Base-by-base conservation (phyloP, 2,329 filamentous ascomycete species). In the Colletotrichum coccodes region DNA sequence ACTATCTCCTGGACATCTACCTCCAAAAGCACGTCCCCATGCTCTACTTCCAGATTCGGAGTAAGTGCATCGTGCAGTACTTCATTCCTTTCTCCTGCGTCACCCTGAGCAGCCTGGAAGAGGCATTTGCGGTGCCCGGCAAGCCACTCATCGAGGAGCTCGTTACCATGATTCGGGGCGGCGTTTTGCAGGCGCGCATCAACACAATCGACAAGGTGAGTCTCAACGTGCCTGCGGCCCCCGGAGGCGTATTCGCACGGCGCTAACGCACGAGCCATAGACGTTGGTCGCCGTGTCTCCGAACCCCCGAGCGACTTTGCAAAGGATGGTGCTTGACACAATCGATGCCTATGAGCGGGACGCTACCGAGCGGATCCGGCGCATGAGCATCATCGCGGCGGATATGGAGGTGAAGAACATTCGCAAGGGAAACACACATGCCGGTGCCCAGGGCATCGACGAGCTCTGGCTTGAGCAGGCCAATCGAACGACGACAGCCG, bases 11-110 rank as follows among this genome's bases (percentile, higher is more conserved):
- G 6, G 96, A 99, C 76, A 84, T 97, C 23, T 92, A 97, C 78
- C 87, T 99, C 7, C 91, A 93, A 68, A 89, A 86, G 70, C 93
- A 97, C 72, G 84, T 98, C 21, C 76, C 86, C 42, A 81, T 83
- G 1, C 84, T 99, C 23, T 96, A 95, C 81, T 84, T 87, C 12
- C 83, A 85, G 54, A 94, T 99, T 73, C 90, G 96, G 67, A 92
- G 88, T 75, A 98, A 98, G 83, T 95, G 95, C 75, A 98, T 99
- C 68, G 89, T 95, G 28, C 94, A 97, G 76, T 98, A 98, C 81
- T 92, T 97, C 74, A 87, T 94, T 28, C 95, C 96, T 0, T 99
- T 97, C 79, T 97, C 92, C 47, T 91, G 91, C 72, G 94, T 98
- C 70, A 95, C 92, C 0, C 84, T 98, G 5, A 87, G 91, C 23